phyloP scores from a whole-genome alignment of 345 rosid species.

The Rhizophora apiculata region DNA sequence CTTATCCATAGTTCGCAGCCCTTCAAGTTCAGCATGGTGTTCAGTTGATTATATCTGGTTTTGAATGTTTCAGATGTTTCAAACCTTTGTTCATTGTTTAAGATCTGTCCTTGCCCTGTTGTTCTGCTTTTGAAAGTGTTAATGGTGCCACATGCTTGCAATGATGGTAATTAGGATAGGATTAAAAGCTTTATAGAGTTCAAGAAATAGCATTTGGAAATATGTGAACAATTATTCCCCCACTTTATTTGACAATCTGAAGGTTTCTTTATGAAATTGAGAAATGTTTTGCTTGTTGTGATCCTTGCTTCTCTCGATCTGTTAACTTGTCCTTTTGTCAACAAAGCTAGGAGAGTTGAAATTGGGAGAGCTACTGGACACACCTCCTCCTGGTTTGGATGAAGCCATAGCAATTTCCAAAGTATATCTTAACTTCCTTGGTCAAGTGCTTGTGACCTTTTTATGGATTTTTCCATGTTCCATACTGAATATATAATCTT shows the following conservation, averaged over 20 bases:
- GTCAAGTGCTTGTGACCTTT: slow-evolving; percentile 4
- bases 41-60: neutral
- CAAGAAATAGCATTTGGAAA: neutral
- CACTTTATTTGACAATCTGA: no score
- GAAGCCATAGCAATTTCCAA: slow-evolving; percentile 98
- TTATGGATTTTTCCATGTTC: slow-evolving; percentile 8
- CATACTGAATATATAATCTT: slow-evolving; percentile 16
- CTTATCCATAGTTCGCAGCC: slow-evolving; percentile 9
- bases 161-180: neutral
- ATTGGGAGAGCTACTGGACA: slow-evolving; percentile 86
- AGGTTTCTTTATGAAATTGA: neutral
- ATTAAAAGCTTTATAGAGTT: neutral
- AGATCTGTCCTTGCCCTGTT: neutral
- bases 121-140: neutral
- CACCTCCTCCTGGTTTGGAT: slow-evolving; percentile 99
- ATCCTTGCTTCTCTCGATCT: slow-evolving; percentile 12
- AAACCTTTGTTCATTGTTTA: neutral
- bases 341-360: slow-evolving; percentile 85
- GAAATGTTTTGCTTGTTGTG: neutral
- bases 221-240: neutral
- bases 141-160: neutral
- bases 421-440: slow-evolving; percentile 33
- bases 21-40: neutral
- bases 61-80: neutral
- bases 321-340: slow-evolving; percentile 14